These are phyloP conservation scores for Pestalotiopsis sp. DNA, from an alignment of 2,329 filamentous ascomycete species.

Conservation along the genomic window DNA sequence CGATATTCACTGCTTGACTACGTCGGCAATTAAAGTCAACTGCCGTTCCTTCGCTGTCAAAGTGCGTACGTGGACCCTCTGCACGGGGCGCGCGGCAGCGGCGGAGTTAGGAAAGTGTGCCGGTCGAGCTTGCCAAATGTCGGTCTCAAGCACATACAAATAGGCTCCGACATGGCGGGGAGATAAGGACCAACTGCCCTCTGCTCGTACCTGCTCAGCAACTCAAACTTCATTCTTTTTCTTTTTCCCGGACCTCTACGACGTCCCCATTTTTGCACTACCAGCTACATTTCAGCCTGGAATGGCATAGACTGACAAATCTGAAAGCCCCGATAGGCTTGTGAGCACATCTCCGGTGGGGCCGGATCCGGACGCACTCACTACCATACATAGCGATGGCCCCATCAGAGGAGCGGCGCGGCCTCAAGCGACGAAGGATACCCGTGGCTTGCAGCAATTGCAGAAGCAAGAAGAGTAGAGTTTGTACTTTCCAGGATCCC, in stretches of 20 bases:
- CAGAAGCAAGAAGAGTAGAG: conserved; percentile 8
- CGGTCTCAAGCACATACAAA: not conserved
- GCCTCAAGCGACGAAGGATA: conserved; percentile 5
- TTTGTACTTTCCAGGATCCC: not conserved
- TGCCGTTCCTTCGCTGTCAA: not conserved
- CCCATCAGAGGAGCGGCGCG: not conserved
- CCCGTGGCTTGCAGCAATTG: conserved; percentile 6
- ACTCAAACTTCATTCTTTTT: too few species aligned
- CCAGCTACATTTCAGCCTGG: not conserved
- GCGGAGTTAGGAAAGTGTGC: not conserved
- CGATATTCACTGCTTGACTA: too few species aligned
- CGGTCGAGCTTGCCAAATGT: not conserved
- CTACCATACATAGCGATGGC: not conserved
- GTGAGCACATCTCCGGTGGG: not conserved
- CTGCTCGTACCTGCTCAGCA: too few species aligned
- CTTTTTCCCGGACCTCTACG: too few species aligned
- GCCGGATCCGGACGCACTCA: not conserved
- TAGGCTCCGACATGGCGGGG: too few species aligned
- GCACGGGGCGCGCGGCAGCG: not conserved
- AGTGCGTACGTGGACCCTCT: not conserved
- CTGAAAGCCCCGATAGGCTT: not conserved
- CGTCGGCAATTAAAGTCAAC: too few species aligned
- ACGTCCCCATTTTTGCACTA: not conserved
- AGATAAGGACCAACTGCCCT: too few species aligned
- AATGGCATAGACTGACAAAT: not conserved